A percentile compares a stretch with the other conserved stretches of the same genome.
phyloP scores from a whole-genome alignment of 495 filamentous ascomycete species.

The Hypoxylon cercidicola region DNA sequence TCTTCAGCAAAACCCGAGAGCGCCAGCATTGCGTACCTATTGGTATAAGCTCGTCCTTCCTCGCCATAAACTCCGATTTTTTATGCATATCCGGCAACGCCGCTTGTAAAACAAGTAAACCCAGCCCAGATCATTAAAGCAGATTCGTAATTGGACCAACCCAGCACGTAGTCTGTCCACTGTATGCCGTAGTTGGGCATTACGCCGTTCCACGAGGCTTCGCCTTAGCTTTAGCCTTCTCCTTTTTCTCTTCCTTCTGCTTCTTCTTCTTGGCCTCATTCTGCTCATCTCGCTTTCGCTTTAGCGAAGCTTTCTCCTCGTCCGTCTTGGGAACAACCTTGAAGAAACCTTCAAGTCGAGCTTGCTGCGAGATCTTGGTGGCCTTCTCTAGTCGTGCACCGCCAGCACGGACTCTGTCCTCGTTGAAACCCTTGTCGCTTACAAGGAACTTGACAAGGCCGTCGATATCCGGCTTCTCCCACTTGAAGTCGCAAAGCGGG shows the following conservation, averaged over 20 bases:
- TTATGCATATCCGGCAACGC: conserved; percentile 37
- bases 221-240: conserved; percentile 87
- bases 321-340: conserved; percentile 90
- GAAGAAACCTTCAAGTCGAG: conserved; percentile 96
- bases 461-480: conserved; percentile 91
- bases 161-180: background rate
- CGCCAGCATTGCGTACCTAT: conserved; percentile 22
- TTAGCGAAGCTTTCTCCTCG: conserved; percentile 80
- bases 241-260: conserved; percentile 91
- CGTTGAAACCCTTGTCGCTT: conserved; percentile 93
- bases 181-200: background rate
- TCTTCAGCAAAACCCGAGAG: conserved; percentile 21
- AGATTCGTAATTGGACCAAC: background rate
- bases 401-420: conserved; percentile 85
- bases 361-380: conserved; percentile 87
- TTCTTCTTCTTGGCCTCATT: conserved; percentile 91
- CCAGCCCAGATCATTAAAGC: conserved; percentile 2
- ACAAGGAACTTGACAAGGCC: conserved; percentile 90
- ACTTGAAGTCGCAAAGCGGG: conserved; percentile 94
- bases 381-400: conserved; percentile 84
- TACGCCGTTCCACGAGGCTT: conserved; percentile 69
- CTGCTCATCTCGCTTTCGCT: conserved; percentile 94
- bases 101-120: conserved; percentile 21
- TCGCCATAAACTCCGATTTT: conserved; percentile 38
- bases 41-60: conserved; percentile 24